Conservation (phyloP, 495 filamentous ascomycete genomes). For the Lepidopterella palustris region DNA sequence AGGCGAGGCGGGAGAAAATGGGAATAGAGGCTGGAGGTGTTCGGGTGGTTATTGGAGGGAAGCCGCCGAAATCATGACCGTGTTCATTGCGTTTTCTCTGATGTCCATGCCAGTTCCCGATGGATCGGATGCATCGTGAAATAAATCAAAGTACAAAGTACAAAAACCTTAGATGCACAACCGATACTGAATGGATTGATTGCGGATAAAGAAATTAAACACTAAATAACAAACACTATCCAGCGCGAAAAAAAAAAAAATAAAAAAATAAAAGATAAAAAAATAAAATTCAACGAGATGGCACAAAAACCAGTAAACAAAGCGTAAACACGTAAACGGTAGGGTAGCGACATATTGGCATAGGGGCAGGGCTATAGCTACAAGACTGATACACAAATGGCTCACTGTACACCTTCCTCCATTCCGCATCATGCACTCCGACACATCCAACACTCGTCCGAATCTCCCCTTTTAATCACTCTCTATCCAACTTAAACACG, state of each 20-base stretch:
- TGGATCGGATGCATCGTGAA: no score
- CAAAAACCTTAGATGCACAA: no score
- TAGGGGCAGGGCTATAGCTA: not conserved
- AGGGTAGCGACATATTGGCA: slow-evolving; percentile 19
- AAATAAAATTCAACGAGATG: slow-evolving; percentile 10
- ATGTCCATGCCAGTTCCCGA: no score
- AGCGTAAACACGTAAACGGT: slow-evolving; percentile 27
- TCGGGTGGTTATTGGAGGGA: no score
- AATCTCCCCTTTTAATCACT: not conserved
- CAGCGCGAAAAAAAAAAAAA: not conserved
- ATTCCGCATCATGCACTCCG: not conserved
- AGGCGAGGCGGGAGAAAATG: no score
- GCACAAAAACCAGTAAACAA: no score
- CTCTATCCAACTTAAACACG: not conserved
- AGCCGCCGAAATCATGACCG: no score
- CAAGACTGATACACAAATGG: slow-evolving; percentile 2
- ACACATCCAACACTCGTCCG: not conserved
- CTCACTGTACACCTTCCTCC: not conserved
- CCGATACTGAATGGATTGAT: no score
- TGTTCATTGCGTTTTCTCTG: no score
- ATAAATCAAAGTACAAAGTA: no score
- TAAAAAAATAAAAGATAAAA: no score
- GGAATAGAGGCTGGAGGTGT: no score
- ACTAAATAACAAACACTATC: slow-evolving; percentile 14
- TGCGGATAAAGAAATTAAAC: slow-evolving; percentile 25